phyloP scores from a whole-genome alignment of 2,329 filamentous ascomycete species.

The Pseudogymnoascus destructans region DNA sequence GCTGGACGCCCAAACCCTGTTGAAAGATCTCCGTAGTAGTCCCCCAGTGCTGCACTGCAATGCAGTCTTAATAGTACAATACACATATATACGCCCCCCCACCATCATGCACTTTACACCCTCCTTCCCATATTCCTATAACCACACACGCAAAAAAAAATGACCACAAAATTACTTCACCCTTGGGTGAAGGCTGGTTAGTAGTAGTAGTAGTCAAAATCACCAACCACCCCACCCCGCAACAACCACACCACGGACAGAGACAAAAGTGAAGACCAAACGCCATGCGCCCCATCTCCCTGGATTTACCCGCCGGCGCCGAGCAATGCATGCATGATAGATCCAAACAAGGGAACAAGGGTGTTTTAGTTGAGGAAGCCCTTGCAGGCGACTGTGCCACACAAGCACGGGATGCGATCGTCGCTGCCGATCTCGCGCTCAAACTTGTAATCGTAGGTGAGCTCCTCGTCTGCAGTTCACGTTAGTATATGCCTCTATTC shows the following conservation, averaged over 20 bases:
- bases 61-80: slow-evolving; percentile 8
- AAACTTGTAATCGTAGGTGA: slow-evolving; percentile 99
- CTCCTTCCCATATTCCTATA: neutral
- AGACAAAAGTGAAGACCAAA: neutral
- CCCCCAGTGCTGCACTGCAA: neutral
- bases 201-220: neutral
- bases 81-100: slow-evolving; percentile 6
- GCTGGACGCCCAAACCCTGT: slow-evolving; percentile 5
- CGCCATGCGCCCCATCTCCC: slow-evolving; percentile 4
- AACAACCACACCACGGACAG: neutral
- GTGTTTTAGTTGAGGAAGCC: slow-evolving; percentile 80
- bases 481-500: slow-evolving; percentile 15
- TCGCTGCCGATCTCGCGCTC: slow-evolving; percentile 90
- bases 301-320: slow-evolving; percentile 3
- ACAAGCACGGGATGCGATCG: slow-evolving; percentile 94
- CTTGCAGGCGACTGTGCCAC: slow-evolving; percentile 91
- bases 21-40: slow-evolving; percentile 3
- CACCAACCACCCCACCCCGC: neutral
- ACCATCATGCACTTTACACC: slow-evolving; percentile 2
- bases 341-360: neutral
- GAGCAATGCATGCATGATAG: slow-evolving; percentile 4
- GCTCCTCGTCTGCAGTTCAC: slow-evolving; percentile 66
- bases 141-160: neutral
- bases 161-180: neutral
- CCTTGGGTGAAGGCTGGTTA: neutral